Evolutionary conservation across 768 basidiomycete species (phyloP).

Genomic region (Russula foetens): DNA sequence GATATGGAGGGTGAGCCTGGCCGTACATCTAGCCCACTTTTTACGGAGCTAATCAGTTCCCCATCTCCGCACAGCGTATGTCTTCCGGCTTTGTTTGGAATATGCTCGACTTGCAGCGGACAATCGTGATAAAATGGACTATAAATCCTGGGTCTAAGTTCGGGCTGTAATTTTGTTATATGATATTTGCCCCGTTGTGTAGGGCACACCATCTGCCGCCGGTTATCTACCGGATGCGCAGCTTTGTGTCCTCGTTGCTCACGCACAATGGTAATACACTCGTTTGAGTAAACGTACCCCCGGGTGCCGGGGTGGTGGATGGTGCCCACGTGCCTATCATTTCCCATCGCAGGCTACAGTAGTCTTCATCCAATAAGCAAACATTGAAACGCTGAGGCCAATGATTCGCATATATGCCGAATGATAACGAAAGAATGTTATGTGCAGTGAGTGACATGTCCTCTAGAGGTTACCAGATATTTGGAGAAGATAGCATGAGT

Average conservation of each 20-base stretch:
- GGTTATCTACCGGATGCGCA: not conserved
- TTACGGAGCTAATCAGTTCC: slow-evolving; percentile 12
- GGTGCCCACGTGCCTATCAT: no score
- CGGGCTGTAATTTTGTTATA: not conserved
- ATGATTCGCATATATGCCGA: no score
- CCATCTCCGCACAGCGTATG: slow-evolving; percentile 50
- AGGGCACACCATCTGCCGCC: not conserved
- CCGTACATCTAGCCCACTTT: not conserved
- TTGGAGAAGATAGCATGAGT: no score
- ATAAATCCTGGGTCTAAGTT: slow-evolving; percentile 5
- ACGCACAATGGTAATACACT: not conserved
- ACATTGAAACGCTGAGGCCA: no score
- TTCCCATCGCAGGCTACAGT: no score
- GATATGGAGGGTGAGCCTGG: slow-evolving; percentile 83
- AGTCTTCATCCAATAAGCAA: no score
- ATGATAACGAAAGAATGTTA: no score
- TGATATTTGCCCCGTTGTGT: not conserved
- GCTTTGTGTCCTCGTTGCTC: no score
- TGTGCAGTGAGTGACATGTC: no score
- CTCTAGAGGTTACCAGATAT: no score
- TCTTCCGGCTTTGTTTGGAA: slow-evolving; percentile 81
- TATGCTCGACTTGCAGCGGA: slow-evolving; percentile 83
- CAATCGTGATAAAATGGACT: slow-evolving; percentile 67
- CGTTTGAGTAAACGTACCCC: no score
- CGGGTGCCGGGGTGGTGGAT: no score